Evolutionary conservation across 495 filamentous ascomycete species (phyloP).

Genomic region (Cryomyces antarcticus): DNA sequence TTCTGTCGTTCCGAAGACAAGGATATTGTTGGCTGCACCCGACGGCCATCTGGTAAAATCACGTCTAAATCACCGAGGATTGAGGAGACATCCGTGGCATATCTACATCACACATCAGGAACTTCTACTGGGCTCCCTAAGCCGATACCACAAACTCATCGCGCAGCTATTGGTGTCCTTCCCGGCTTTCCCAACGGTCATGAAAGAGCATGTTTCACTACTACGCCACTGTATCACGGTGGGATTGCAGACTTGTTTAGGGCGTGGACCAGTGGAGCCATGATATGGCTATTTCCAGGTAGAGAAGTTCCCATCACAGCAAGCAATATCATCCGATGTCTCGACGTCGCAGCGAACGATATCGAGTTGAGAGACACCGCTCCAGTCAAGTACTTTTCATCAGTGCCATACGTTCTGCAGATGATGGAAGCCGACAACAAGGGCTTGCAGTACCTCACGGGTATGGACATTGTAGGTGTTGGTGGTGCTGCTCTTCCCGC

Average conservation of each 20-base stretch:
- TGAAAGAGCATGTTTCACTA: slow-evolving; percentile 30
- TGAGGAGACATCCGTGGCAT: slow-evolving; percentile 8
- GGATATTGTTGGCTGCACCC: not conserved
- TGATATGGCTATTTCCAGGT: slow-evolving; percentile 36
- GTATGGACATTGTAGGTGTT: slow-evolving; percentile 34
- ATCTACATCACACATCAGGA: slow-evolving; percentile 22
- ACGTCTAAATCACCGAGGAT: not conserved
- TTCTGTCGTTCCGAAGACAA: no score
- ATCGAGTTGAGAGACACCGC: not conserved
- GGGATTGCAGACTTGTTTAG: slow-evolving; percentile 38
- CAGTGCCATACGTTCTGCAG: slow-evolving; percentile 35
- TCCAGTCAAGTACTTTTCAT: slow-evolving; percentile 30
- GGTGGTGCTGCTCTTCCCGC: slow-evolving; percentile 34
- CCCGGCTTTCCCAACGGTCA: slow-evolving; percentile 16
- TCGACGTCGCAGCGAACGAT: slow-evolving; percentile 10
- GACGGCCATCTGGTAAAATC: not conserved
- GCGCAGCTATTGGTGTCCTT: slow-evolving; percentile 26
- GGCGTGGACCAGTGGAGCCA: slow-evolving; percentile 26
- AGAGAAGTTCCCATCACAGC: slow-evolving; percentile 27
- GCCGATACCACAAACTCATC: slow-evolving; percentile 30
- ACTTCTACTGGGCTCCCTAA: slow-evolving; percentile 35
- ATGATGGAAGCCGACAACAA: slow-evolving; percentile 20
- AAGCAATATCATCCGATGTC: slow-evolving; percentile 21
- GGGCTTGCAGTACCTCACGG: slow-evolving; percentile 19
- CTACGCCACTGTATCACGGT: slow-evolving; percentile 40